Conservation (phyloP, 768 basidiomycete species). For the Suillus clintonianus region DNA sequence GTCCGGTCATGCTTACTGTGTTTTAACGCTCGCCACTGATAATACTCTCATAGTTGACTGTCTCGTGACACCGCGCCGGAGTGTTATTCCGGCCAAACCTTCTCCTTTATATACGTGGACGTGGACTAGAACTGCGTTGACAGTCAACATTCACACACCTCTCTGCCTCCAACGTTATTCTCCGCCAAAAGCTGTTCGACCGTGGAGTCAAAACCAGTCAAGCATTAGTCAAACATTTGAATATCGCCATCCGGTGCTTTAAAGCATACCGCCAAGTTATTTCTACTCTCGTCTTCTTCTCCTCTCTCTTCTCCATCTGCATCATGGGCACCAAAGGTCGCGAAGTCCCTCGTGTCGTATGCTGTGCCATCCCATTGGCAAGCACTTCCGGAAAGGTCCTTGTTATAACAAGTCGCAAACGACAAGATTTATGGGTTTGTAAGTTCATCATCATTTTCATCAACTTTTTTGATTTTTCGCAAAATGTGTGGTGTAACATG, state of each 20-base stretch:
- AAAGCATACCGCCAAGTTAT: not conserved
- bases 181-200: not conserved
- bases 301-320: constrained; percentile 3
- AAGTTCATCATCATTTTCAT: constrained; percentile 51
- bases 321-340: constrained; percentile 70
- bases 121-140: not conserved
- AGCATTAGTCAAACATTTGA: not conserved
- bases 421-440: constrained; percentile 85
- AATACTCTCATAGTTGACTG: not conserved
- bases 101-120: constrained; percentile 6
- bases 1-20: not conserved
- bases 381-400: constrained; percentile 75
- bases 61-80: not conserved
- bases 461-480: constrained; percentile 10
- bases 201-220: constrained; percentile 1
- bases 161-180: not conserved
- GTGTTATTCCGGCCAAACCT: not conserved
- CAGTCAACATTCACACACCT: constrained; percentile 6
- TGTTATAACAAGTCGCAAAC: constrained; percentile 82
- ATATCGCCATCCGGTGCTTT: not conserved
- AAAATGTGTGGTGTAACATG: constrained; percentile 2
- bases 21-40: constrained; percentile 1
- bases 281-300: not conserved
- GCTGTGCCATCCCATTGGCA: constrained; percentile 86
- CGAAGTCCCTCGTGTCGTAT: constrained; percentile 80